These are phyloP conservation scores for Phytophthora pini DNA, from an alignment of 352 stramenopile species.

Conservation along the genomic window DNA sequence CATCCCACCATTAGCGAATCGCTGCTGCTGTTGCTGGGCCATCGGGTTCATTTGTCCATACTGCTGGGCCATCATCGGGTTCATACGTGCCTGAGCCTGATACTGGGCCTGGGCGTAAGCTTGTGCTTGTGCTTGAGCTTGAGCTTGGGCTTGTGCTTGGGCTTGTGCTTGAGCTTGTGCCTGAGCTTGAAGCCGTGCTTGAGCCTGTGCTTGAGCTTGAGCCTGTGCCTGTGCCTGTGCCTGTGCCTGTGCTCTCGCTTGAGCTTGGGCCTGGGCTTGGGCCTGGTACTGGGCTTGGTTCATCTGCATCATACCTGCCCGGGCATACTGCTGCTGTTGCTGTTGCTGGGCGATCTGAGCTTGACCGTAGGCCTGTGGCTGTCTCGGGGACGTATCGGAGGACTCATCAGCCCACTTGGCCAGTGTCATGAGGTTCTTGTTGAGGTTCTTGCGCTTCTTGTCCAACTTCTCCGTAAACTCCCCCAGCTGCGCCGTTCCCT, in stretches of 20 bases:
- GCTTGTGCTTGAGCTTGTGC: conserved; percentile 31
- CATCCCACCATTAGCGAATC: conserved; percentile 51
- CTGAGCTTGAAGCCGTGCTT: conserved; percentile 36
- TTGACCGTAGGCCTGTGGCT: conserved; percentile 39
- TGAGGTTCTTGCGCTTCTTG: conserved; percentile 91
- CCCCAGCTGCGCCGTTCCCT: conserved; percentile 73
- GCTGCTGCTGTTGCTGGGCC: conserved; percentile 44
- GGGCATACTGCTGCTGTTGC: conserved; percentile 30
- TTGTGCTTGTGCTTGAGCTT: conserved; percentile 41
- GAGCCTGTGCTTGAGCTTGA: conserved; percentile 36
- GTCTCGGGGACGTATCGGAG: conserved; percentile 66
- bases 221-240: conserved; percentile 33
- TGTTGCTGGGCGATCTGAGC: conserved; percentile 41
- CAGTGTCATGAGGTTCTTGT: conserved; percentile 91
- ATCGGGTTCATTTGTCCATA: conserved; percentile 49
- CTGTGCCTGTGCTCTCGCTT: conserved; percentile 34
- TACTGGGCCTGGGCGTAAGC: conserved; percentile 55
- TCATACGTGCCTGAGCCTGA: conserved; percentile 75
- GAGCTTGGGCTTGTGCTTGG: conserved; percentile 42
- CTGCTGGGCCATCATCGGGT: conserved; percentile 51
- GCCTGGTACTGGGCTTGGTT: conserved; percentile 42
- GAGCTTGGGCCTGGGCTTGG: conserved; percentile 32
- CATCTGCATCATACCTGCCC: conserved; percentile 44
- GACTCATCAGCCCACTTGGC: conserved; percentile 90
- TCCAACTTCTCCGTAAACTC: conserved; percentile 88